Evolutionary conservation across 768 basidiomycete genomes (phyloP).

Genomic region (Russula earlei): DNA sequence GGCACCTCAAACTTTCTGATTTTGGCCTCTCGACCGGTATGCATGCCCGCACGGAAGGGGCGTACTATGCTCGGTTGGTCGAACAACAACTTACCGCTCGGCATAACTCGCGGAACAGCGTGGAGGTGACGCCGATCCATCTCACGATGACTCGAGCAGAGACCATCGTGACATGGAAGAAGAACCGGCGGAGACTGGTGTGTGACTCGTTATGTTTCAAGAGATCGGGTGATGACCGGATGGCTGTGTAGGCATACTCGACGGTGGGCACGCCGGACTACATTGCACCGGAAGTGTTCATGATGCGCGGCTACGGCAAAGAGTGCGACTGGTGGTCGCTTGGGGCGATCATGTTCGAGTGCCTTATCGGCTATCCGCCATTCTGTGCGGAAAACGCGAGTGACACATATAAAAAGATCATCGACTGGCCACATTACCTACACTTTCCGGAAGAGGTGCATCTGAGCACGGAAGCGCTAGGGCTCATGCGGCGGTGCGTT

Average conservation of each 20-base stretch:
- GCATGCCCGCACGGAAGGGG: slow-evolving; percentile 94
- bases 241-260: slow-evolving; percentile 69
- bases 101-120: slow-evolving; percentile 75
- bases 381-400: slow-evolving; percentile 96
- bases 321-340: slow-evolving; percentile 99
- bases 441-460: slow-evolving; percentile 94
- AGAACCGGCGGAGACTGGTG: slow-evolving; percentile 90
- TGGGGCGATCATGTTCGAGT: slow-evolving; percentile 99
- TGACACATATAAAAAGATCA: slow-evolving; percentile 96
- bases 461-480: slow-evolving; percentile 83
- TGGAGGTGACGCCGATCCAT: slow-evolving; percentile 95
- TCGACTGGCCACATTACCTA: slow-evolving; percentile 85
- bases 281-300: slow-evolving; percentile 95
- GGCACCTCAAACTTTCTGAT: slow-evolving; percentile 96
- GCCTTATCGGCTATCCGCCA: slow-evolving; percentile 91
- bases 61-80: slow-evolving; percentile 84
- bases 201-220: slow-evolving; percentile 18
- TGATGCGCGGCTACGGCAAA: slow-evolving; percentile 92
- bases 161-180: slow-evolving; percentile 97
- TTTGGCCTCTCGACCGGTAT: slow-evolving; percentile 98
- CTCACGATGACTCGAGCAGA: slow-evolving; percentile 90
- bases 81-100: slow-evolving; percentile 42
- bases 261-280: slow-evolving; percentile 97
- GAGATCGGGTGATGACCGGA: background rate
- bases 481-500: slow-evolving; percentile 69